Evolutionary conservation across 495 filamentous ascomycete genomes (phyloP), one percentile per base, ranked within the genome.

Genomic region (Talaromyces nanjingensis): DNA sequence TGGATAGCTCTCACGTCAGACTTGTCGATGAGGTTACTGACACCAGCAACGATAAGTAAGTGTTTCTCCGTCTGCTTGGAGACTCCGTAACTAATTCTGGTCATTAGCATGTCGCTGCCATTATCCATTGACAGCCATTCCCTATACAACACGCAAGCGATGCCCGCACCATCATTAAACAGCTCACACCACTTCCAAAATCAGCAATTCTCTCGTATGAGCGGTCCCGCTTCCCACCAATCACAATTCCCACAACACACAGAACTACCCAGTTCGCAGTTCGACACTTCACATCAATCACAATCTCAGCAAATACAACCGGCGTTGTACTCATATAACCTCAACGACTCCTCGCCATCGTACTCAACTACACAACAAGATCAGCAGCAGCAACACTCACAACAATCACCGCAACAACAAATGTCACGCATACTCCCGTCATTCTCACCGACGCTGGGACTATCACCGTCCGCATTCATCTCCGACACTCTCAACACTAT

Each of bases 1-100:
- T 85, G 54, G 83, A 87, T 65, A 79, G 80, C 34, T 77, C 81
- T 1, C 81, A 87, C 68, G 75, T 85, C 14, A 74, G 78, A n/a
- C 74, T 89, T 34, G 68, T 81, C 9, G 85, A 88, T 68, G 14
- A 70, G 53, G 18, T 64, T 60, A 8, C 66, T 66, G 39, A 66
- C 67, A 37, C 66, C 63, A 45, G 64, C 60, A 39, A 63, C 56
- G 9, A 63, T 3, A 62, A 42, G 60, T 62, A 62, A 34, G 60
- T 62, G 6, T 54, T 25, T 31, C 27, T 56, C 27, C 22, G 11
- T 29, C 12, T 56, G 22, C 27, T 56, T 56, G 22, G 6, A 0
- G 16, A 14, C 27, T 5, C 12, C 11, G 12, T 11, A 56, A 56
- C 27, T 52, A 54, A 54, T 24, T 9, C 7, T 29, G 2, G n/a